phyloP scores from a whole-genome alignment of 352 stramenopile genomes.

The Lagenidium sp. region DNA sequence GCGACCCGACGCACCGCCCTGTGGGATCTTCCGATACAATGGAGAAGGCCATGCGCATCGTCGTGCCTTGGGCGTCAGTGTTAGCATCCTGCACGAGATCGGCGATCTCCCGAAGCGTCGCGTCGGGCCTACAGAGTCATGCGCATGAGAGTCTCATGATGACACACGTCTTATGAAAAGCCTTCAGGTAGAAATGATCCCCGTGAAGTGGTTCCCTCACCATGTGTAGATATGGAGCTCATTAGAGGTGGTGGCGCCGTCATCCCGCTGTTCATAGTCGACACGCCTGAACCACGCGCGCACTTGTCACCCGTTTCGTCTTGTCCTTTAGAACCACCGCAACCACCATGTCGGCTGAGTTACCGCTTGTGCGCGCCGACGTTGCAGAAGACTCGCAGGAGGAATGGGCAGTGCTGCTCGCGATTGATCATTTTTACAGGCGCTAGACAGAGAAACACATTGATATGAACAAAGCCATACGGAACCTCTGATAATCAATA shows the following conservation, averaged over 20 bases:
- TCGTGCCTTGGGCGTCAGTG: constrained; percentile 36
- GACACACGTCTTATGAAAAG: too few species aligned
- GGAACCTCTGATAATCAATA: constrained; percentile 8
- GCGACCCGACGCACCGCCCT: constrained; percentile 21
- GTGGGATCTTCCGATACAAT: constrained; percentile 43
- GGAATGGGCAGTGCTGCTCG: constrained; percentile 60
- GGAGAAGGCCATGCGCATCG: constrained; percentile 47
- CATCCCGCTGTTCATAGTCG: constrained; percentile 41
- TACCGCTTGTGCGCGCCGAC: constrained; percentile 41
- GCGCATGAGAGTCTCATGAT: too few species aligned
- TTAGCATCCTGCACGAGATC: constrained; percentile 67
- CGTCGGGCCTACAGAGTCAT: constrained; percentile 33
- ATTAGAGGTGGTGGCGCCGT: constrained; percentile 38
- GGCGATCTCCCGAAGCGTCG: constrained; percentile 57
- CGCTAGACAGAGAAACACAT: not conserved
- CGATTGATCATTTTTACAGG: too few species aligned
- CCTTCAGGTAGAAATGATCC: too few species aligned
- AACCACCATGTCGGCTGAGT: too few species aligned
- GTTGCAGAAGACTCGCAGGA: constrained; percentile 64
- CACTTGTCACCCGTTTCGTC: not conserved
- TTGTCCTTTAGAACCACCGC: too few species aligned
- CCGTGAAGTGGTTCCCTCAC: constrained; percentile 9
- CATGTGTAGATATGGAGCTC: constrained; percentile 74
- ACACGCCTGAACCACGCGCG: constrained; percentile 26
- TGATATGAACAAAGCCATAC: too few species aligned